Evolutionary conservation across 139 green algal species (phyloP).

Genomic region (Nannochloris sp.): DNA sequence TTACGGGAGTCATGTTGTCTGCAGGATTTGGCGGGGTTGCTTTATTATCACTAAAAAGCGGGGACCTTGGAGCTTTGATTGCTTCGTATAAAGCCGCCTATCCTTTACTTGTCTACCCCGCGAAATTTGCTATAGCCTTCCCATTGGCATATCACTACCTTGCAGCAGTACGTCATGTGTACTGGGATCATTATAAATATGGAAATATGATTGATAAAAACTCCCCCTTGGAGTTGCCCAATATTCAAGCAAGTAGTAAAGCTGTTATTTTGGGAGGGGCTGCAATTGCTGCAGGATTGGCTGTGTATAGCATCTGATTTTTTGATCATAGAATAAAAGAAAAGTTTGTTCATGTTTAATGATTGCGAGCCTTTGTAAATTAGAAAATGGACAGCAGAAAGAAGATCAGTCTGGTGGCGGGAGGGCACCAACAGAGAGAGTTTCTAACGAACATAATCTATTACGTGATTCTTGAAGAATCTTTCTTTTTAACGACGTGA

Average conservation of each 20-base stretch:
- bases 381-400: too few relatives aligned
- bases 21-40: conserved; percentile 45
- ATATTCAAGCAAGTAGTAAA: conserved; percentile 48
- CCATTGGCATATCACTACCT: conserved; percentile 89
- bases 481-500: too few relatives aligned
- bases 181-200: conserved; percentile 76
- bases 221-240: conserved; percentile 56
- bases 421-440: too few relatives aligned
- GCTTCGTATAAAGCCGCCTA: conserved; percentile 40
- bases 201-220: conserved; percentile 65
- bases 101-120: conserved; percentile 58
- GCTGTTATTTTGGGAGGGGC: conserved; percentile 39
- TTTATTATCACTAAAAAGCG: conserved; percentile 51
- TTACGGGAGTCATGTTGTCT: conserved; percentile 61
- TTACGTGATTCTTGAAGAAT: too few relatives aligned
- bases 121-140: conserved; percentile 67
- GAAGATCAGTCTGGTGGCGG: too few relatives aligned
- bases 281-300: conserved; percentile 17
- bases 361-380: too few relatives aligned
- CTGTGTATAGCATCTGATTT: too few relatives aligned
- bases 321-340: too few relatives aligned
- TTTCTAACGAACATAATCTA: too few relatives aligned
- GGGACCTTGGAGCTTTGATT: conserved; percentile 56
- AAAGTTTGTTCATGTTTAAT: background rate
- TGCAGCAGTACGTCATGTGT: conserved; percentile 71